A percentile compares a stretch with the other conserved stretches of the same genome.
These are phyloP conservation scores for Kurtzmaniella quercitrusa DNA, from an alignment of 1,139 yeast genomes.

Conservation along the genomic window DNA sequence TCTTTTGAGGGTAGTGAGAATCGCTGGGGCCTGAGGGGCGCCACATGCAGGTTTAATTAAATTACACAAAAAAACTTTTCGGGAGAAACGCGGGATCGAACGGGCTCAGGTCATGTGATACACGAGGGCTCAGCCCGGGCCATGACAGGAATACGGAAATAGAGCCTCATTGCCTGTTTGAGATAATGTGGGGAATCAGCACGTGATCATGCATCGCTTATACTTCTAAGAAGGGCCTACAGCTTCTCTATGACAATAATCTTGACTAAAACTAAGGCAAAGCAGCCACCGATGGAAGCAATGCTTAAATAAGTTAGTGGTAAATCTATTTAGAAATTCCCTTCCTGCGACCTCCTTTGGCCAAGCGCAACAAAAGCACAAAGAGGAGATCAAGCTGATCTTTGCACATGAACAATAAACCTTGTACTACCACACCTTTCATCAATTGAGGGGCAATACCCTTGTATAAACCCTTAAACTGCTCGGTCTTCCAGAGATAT, in stretches of 20 bases:
- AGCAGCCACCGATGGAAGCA: no score
- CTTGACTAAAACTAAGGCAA: no score
- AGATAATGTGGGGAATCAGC: no score
- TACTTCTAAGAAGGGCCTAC: no score
- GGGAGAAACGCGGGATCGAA: neutral
- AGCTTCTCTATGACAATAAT: no score
- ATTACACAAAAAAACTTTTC: constrained; percentile 4
- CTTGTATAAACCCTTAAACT: constrained; percentile 56
- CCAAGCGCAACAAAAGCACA: constrained; percentile 30
- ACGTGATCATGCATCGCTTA: no score
- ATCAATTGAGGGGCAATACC: constrained; percentile 78
- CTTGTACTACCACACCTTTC: constrained; percentile 84
- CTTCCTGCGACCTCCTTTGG: constrained; percentile 7
- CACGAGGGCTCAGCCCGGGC: neutral
- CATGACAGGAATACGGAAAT: no score
- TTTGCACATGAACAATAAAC: constrained; percentile 76
- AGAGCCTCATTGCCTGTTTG: no score
- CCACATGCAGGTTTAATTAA: neutral
- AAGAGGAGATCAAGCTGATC: constrained; percentile 57
- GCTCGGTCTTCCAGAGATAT: constrained; percentile 42
- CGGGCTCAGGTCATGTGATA: neutral
- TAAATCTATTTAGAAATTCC: neutral
- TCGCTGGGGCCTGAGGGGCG: neutral
- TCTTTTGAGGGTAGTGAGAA: constrained; percentile 1
- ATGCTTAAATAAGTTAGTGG: neutral